Base-by-base conservation (phyloP, 768 basidiomycete genomes). In the Pulveroboletus sp. region DNA sequence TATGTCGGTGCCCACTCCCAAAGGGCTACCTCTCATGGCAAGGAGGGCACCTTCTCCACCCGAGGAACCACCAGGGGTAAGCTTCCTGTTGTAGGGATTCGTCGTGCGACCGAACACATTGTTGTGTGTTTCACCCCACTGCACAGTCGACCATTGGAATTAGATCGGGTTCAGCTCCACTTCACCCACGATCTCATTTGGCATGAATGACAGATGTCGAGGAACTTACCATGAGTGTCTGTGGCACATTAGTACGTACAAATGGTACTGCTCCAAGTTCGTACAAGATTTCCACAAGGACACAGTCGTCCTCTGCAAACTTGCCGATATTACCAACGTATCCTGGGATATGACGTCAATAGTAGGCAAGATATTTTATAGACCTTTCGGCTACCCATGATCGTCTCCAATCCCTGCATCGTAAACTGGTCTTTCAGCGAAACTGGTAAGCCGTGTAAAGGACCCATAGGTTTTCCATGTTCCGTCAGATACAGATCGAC, bases 31-130 rank as follows among this genome's bases (percentile, higher is more conserved):
- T 43, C 65, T 72, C 57, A 69, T 55, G 39, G 58, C 84, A 35
- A 93, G 65, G 3, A 93, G 76, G 0, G 90, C 89, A 28, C 86
- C 86, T 70, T 93, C 93, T 30, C 92, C 92, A 5, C 93, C 92
- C 3, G 86, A 87, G 1, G 89, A 93, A 0, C 92, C 92, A 14
- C 92, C 92, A 6, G 76, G 68, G 4, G 86, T 89, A 39, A 90
- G 73, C 17, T 74, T 74, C 14, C 83, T 78, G 59, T 92, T 91
- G 65, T 75, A 75, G 0, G 92, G 90, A 59, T 93, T 92, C 14
- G 71, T 65, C 1, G 92, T 93, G 39, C 88, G 73, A 1, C 91
- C 91, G 56, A 86, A 93, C 31, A 92, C 73, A 57, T 83, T 72
- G 63, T 93, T 94, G 69, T 76, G 81, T 1, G 87, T 84, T 65